Evolutionary conservation across 192 early-diverging fungal genomes (phyloP).

Genomic region (Allomyces macrogynus): DNA sequence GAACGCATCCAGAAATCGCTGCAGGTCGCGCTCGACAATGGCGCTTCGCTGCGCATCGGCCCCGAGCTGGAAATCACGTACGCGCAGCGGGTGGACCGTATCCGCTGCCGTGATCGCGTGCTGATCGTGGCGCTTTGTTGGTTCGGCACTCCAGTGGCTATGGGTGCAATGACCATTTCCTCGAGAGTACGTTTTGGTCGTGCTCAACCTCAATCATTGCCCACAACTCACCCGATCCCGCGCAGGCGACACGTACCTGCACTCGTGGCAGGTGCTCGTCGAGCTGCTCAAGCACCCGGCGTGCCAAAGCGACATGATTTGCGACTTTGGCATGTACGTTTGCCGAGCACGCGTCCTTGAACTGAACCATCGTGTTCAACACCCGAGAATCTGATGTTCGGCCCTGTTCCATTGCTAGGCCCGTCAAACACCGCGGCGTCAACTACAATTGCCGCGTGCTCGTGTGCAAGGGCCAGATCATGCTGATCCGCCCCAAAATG

Average conservation of each 20-base stretch:
- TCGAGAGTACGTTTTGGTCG: conserved; percentile 42
- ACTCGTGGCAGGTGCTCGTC: conserved; percentile 83
- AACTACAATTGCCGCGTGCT: conserved; percentile 97
- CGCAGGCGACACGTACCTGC: conserved; percentile 70
- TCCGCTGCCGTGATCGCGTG: too few species aligned
- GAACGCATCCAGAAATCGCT: conserved; percentile 71
- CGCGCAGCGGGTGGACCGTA: not conserved
- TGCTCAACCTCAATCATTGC: not conserved
- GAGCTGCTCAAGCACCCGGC: conserved; percentile 42
- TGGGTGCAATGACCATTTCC: conserved; percentile 94
- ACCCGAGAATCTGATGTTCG: not conserved
- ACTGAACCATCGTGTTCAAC: not conserved
- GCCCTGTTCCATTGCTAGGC: conserved; percentile 23
- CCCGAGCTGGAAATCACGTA: conserved; percentile 92
- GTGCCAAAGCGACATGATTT: conserved; percentile 46
- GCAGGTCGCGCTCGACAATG: conserved; percentile 49
- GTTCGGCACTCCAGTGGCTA: conserved; percentile 46
- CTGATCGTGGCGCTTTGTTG: not conserved
- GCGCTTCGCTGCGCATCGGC: conserved; percentile 69
- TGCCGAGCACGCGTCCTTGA: conserved; percentile 1
- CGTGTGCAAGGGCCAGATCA: conserved; percentile 53
- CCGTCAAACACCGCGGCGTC: conserved; percentile 69
- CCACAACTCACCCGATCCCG: not conserved
- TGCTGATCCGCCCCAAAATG: conserved; percentile 90
- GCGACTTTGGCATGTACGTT: conserved; percentile 90